Conservation (phyloP, 1,139 yeast species). For the Suhomyces kunorum region DNA sequence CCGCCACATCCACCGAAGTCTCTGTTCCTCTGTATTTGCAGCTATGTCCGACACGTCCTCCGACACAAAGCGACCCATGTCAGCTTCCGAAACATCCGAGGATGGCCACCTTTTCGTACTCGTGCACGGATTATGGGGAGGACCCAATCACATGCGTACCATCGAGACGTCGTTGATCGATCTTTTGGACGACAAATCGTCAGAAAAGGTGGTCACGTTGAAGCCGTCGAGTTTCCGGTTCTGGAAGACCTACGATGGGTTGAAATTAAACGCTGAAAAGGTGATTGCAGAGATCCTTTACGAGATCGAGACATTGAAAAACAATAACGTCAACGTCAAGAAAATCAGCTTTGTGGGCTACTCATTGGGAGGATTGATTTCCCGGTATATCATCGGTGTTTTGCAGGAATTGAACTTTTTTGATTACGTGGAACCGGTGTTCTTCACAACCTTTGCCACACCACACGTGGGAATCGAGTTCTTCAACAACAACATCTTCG, state of each 20-base stretch:
- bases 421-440: conserved; percentile 57
- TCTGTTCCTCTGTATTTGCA: not conserved
- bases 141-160: conserved; percentile 68
- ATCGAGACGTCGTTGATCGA: conserved; percentile 54
- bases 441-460: conserved; percentile 82
- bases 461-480: conserved; percentile 82
- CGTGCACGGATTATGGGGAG: conserved; percentile 91
- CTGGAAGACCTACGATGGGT: conserved; percentile 85
- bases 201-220: conserved; percentile 53
- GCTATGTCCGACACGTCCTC: not conserved
- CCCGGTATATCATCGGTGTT: conserved; percentile 71
- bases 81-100: not conserved
- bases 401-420: conserved; percentile 57
- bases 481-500: conserved; percentile 42
- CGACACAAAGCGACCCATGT: not conserved
- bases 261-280: conserved; percentile 68
- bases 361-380: conserved; percentile 45
- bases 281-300: conserved; percentile 62
- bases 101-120: conserved; percentile 69
- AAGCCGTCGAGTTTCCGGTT: conserved; percentile 71
- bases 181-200: conserved; percentile 32
- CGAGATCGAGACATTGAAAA: conserved; percentile 53
- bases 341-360: conserved; percentile 48
- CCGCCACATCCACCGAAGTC: not conserved
- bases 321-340: conserved; percentile 37